Base-by-base conservation (phyloP, 2,329 filamentous ascomycete species). In the Pseudogymnoascus sp. region DNA sequence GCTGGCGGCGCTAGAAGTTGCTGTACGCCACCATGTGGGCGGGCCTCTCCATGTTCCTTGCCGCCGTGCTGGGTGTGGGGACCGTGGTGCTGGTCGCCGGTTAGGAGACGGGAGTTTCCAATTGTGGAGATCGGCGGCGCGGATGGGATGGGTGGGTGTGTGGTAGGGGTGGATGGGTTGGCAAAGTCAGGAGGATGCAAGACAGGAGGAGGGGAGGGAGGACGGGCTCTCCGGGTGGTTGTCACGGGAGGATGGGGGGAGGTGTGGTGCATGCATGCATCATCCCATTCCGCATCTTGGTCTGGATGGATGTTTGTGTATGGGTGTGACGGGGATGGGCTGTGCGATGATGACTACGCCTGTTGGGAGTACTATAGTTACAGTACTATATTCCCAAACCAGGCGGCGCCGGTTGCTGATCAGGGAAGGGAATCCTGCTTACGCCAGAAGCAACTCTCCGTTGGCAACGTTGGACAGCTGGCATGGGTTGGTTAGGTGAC, bases 21-120 rank as follows among this genome's bases (percentile, higher is more conserved):
- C 18, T 18, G n/a, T 16, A 8, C 43, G 22, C 41, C 41, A 47
- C 41, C 41, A 28, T 47, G 43, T 50, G 43, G 43, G 43, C 43
- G 43, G 43, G 43, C 39, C 39, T 50, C 20, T 14, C 43, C 43
- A 50, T 30, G 43, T 30, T 30, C 43, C 43, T 50, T 50, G 43
- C 43, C 43, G 43, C 43, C 43, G 22, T 50, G 43, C 43, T 50
- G 43, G 43, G 43, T 50, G 43, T 50, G 43, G 43, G 43, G 43
- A 50, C 25, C 43, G 43, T 6, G 22, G 43, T 50, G 43, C 22
- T 30, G 43, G 43, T 50, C 43, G 43, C 43, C 43, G 43, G 43
- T 50, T 50, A 50, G 43, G 43, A 50, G 43, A 50, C 43, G 43
- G 43, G 43, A 50, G 43, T 50, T 50, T 50, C 43, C 43, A 50